Base-by-base conservation (phyloP, 78 protist genomes). In the Blattamonas nauphoetae region DNA sequence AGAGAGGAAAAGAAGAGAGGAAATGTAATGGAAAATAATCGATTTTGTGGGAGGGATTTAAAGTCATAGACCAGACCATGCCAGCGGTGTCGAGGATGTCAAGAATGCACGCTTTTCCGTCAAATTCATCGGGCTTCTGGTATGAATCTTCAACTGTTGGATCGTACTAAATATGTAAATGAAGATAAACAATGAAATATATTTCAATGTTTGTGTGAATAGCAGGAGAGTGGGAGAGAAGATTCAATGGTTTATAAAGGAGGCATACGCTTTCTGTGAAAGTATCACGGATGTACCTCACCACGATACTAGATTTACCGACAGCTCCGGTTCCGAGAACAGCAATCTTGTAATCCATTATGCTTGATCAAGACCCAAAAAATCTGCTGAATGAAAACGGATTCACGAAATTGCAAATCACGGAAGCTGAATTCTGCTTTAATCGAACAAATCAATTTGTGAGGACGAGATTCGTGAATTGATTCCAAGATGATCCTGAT, bases 271-370 rank as follows among this genome's bases (percentile, higher is more conserved):
- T 38, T 33, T 79, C 83, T 32, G 83, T 36, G 41, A 79, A 79
- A 21, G 45, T 33, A 5, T 21, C 83, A 38, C 83, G 33, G 6
- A 21, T 33, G 41, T 79, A 79, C 41, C 83, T 4, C 33, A 79
- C 83, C 6, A 79, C 83, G 33, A 79, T 79, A 79, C 83, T 79
- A 6, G 83, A 79, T 79, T 79, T 79, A 38, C 83, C 83, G 21
- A 79, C 83, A 21, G 83, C 83, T 33, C 45, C 83, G 32, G 45
- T 33, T 5, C 83, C 83, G 41, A 79, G 83, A 79, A 79, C 83
- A 21, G 83, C 21, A 79, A 79, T 79, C 41, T 79, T 55, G 21
- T 55, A 55, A 11, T 55, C 71, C 71, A 55, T 55, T 55, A n/a
- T n/a, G n/a, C n/a, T n/a, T n/a, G n/a, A n/a, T n/a, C n/a, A n/a